These are phyloP conservation scores for Casuarina glauca DNA, from an alignment of 306 rosid genomes.

Conservation along the genomic window DNA sequence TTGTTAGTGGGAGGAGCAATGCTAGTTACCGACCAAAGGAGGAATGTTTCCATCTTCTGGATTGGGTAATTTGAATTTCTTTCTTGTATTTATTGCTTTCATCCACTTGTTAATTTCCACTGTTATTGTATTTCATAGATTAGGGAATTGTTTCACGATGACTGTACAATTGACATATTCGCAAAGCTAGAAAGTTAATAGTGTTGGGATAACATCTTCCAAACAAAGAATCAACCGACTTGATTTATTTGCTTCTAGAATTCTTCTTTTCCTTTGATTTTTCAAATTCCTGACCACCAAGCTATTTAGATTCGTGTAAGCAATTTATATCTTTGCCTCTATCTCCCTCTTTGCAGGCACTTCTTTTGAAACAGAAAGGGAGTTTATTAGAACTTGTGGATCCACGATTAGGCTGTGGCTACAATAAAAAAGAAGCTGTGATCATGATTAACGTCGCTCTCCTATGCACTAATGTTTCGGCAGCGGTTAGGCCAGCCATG, in stretches of 20 bases:
- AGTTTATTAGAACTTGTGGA: slow-evolving; percentile 40
- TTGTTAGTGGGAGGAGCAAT: slow-evolving; percentile 57
- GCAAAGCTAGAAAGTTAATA: neutral
- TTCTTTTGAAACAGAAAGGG: slow-evolving; percentile 19
- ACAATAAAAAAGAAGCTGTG: slow-evolving; percentile 27
- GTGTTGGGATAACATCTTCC: too few species aligned
- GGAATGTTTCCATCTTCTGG: slow-evolving; percentile 50
- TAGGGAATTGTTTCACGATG: neutral
- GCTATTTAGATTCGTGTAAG: neutral
- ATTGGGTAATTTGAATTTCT: slow-evolving; percentile 43
- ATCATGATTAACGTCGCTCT: slow-evolving; percentile 37
- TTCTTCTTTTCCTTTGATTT: neutral
- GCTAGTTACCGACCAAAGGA: slow-evolving; percentile 44
- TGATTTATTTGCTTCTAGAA: neutral
- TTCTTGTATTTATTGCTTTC: neutral
- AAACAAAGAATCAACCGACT: neutral
- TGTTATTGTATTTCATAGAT: neutral
- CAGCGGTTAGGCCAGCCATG: slow-evolving; percentile 45
- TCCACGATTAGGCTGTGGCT: slow-evolving; percentile 36
- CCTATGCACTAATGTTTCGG: slow-evolving; percentile 30
- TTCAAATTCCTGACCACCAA: too few species aligned
- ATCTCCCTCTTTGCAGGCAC: slow-evolving; percentile 28
- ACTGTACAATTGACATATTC: neutral
- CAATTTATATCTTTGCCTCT: neutral
- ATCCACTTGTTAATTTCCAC: neutral